Evolutionary conservation across 371 early-diverging fungal species (phyloP), one percentile per base, ranked within the genome.

Genomic region (Lichtheimia hyalospora): DNA sequence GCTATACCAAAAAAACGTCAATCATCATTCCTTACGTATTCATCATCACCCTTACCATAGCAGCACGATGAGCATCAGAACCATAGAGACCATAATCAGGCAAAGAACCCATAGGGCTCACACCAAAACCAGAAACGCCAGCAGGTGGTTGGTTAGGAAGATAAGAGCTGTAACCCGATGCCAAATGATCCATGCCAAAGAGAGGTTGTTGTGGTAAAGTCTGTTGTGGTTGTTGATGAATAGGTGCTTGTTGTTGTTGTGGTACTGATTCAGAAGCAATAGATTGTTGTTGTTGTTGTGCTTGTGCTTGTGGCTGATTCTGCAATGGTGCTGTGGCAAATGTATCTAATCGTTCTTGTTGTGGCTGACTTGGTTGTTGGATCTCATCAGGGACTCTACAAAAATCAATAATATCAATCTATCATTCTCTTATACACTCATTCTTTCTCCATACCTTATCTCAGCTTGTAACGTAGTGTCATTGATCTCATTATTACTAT

Each of bases 91-190:
- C 52, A 34, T 70, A 70, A 23, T 63, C 70, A 49, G 84, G 86
- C n/a, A 84, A 59, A 0, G 79, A 70, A 5, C 71, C 79, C 69
- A 85, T 76, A 24, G 84, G 85, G 39, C 70, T 81, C 66, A 86
- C 73, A 8, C 83, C 84, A 57, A 80, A 83, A 20, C 76, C 77
- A 13, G 85, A 76, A 16, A 75, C 51, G 52, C 73, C 74, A 48
- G 60, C 67, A 44, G 82, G 82, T 14, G 70, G 62, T 44, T 62
- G 71, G 39, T 61, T 68, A 16, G 79, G 79, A 43, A 79, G 52
- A 57, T 81, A 79, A 2, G 72, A 83, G 27, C 44, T 56, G 48
- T 87, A 85, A 12, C 82, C 83, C 23, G 82, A 80, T 12, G 73
- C 72, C 52, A 84, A 73, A 34, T 76, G 84, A 48, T 85, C 87